Percentiles rank a stretch among this genome's conserved stretches.
These are phyloP conservation scores for Exutisphaerella laricina DNA, from an alignment of 2,329 filamentous ascomycete genomes.

Conservation along the genomic window DNA sequence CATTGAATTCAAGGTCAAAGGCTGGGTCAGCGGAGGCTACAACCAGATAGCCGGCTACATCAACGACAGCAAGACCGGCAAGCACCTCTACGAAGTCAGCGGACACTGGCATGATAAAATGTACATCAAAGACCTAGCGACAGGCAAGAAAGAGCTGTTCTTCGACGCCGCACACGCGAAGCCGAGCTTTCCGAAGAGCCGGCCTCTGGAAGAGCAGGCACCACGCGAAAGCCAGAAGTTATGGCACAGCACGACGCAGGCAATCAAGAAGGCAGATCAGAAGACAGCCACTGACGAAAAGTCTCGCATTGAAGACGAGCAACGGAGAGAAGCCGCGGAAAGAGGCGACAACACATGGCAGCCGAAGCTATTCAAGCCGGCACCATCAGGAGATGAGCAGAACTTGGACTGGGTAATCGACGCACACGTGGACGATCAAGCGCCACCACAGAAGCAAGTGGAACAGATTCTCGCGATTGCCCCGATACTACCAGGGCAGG, in stretches of 20 bases:
- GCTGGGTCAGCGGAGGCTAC: conserved; percentile 93
- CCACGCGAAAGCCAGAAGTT: conserved; percentile 85
- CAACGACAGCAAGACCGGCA: conserved; percentile 79
- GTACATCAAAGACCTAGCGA: conserved; percentile 78
- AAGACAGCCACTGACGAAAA: conserved; percentile 89
- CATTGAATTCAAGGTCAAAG: conserved; percentile 97
- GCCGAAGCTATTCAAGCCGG: conserved; percentile 74
- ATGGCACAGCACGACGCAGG: conserved; percentile 70
- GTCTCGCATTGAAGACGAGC: conserved; percentile 88
- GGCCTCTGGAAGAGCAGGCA: conserved; percentile 79
- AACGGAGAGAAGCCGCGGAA: conserved; percentile 79
- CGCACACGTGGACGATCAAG: conserved; percentile 64
- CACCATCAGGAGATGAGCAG: conserved; percentile 61
- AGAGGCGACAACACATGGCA: conserved; percentile 80
- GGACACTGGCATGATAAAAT: conserved; percentile 94
- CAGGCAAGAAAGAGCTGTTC: conserved; percentile 79
- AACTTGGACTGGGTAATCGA: conserved; percentile 94
- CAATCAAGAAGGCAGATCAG: conserved; percentile 80
- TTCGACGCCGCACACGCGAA: conserved; percentile 80
- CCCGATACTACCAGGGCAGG: conserved; percentile 76
- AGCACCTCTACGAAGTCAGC: conserved; percentile 83
- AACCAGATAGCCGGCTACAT: conserved; percentile 92
- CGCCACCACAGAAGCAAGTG: conserved; percentile 59
- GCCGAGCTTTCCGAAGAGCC: conserved; percentile 65
- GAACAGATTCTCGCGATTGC: conserved; percentile 83